A percentile compares a stretch with the other conserved stretches of the same genome.
Conservation (phyloP, 257 asterid species). For the Primulina eburnea region DNA sequence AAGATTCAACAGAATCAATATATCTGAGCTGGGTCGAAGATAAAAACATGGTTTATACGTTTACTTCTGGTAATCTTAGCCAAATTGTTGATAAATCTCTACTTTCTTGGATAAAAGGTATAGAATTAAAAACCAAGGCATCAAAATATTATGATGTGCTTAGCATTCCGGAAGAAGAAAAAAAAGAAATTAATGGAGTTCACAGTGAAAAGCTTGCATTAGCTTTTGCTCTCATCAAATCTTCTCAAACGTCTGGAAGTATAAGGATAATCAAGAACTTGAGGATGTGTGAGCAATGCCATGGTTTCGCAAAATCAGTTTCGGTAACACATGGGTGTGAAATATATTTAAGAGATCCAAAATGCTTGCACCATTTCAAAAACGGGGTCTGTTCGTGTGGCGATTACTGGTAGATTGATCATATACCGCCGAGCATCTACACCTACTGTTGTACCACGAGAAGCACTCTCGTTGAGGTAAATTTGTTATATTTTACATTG, state of each 20-base stretch:
- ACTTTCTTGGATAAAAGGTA: conserved; percentile 43
- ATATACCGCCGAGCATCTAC: too few relatives aligned
- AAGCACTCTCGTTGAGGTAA: too few relatives aligned
- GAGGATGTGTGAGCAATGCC: conserved; percentile 73
- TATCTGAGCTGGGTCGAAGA: conserved; percentile 64
- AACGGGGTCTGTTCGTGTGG: conserved; percentile 81
- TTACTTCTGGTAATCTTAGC: conserved; percentile 40
- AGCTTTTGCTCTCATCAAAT: conserved; percentile 50
- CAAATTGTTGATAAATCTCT: conserved; percentile 30
- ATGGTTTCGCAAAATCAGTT: conserved; percentile 52
- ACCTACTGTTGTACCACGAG: too few relatives aligned
- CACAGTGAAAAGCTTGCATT: conserved; percentile 76
- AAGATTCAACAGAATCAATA: conserved; percentile 30
- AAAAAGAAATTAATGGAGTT: conserved; percentile 40
- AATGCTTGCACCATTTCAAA: conserved; percentile 75
- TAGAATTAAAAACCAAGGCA: conserved; percentile 33
- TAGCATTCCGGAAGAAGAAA: conserved; percentile 57
- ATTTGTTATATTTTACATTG: too few relatives aligned
- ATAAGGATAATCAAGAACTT: conserved; percentile 61
- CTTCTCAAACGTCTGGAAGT: conserved; percentile 29
- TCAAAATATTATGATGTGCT: conserved; percentile 30
- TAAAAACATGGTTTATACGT: conserved; percentile 42
- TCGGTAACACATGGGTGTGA: conserved; percentile 43
- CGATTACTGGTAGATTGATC: conserved; percentile 59
- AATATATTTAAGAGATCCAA: conserved; percentile 59